phyloP scores from a whole-genome alignment of 2,329 filamentous ascomycete species.

The Ascochyta fabae region DNA sequence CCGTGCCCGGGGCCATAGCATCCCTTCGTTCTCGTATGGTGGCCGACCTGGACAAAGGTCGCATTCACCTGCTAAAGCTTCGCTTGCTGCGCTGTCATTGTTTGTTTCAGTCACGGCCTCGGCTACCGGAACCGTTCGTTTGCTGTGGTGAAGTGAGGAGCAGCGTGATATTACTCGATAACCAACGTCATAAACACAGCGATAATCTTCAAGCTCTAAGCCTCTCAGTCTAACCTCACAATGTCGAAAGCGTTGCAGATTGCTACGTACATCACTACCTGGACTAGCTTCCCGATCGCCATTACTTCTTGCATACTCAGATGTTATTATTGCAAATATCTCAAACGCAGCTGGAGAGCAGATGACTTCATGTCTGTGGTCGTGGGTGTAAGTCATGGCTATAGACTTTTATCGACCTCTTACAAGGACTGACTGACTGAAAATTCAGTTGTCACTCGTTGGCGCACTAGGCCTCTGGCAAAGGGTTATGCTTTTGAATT shows the following conservation, averaged over 20 bases:
- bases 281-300: conserved; percentile 1
- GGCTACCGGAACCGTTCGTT: not conserved
- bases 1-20: not conserved
- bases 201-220: not conserved
- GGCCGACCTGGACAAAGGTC: not conserved
- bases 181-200: not conserved
- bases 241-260: conserved; percentile 10
- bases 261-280: conserved; percentile 4
- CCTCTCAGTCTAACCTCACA: not conserved
- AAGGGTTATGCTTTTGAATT: not conserved
- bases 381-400: not conserved
- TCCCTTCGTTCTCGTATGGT: no score
- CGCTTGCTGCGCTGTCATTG: not conserved
- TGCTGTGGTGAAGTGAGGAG: not conserved
- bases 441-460: not conserved
- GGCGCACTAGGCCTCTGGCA: conserved; percentile 6
- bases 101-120: not conserved
- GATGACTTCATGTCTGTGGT: conserved; percentile 14
- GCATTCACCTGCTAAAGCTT: not conserved
- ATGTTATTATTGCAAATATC: conserved; percentile 2
- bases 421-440: not conserved
- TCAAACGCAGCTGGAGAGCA: conserved; percentile 9
- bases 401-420: not conserved
- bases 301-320: conserved; percentile 7
- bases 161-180: not conserved